Percentiles rank a stretch among this genome's conserved stretches.
These are phyloP conservation scores for Plasmodium malariae DNA, from an alignment of 169 alveolate species.

Conservation along the genomic window DNA sequence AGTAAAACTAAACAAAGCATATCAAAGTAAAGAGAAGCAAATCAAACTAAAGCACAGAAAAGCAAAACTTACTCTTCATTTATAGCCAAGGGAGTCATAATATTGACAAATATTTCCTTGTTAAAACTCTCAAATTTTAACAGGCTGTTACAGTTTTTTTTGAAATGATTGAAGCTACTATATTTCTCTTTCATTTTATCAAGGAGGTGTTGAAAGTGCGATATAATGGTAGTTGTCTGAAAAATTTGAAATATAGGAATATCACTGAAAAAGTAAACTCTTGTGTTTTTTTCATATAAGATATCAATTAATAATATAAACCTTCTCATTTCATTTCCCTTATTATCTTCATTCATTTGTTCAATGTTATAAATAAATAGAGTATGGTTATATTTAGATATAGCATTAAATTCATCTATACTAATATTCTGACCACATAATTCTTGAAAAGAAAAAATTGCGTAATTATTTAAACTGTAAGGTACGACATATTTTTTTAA, in stretches of 20 bases:
- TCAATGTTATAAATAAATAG: slow-evolving; percentile 58
- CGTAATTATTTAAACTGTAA: slow-evolving; percentile 35
- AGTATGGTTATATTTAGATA: slow-evolving; percentile 40
- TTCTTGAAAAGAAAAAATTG: slow-evolving; percentile 55
- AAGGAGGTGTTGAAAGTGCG: slow-evolving; percentile 34
- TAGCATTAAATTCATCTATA: slow-evolving; percentile 72
- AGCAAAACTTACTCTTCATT: slow-evolving; percentile 43
- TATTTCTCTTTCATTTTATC: slow-evolving; percentile 37
- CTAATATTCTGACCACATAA: slow-evolving; percentile 62
- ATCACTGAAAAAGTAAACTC: slow-evolving; percentile 67
- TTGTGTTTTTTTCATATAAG: slow-evolving; percentile 71
- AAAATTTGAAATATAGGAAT: slow-evolving; percentile 68
- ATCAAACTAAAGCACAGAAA: too few relatives aligned
- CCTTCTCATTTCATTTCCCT: slow-evolving; percentile 71
- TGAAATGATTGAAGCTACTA: slow-evolving; percentile 17
- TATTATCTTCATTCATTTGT: slow-evolving; percentile 74
- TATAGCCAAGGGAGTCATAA: slow-evolving; percentile 12
- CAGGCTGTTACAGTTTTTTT: not conserved
- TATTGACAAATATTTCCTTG: slow-evolving; percentile 9
- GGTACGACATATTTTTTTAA: slow-evolving; percentile 48
- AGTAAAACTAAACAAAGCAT: too few relatives aligned
- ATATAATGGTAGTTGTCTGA: slow-evolving; percentile 43
- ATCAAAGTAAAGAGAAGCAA: too few relatives aligned
- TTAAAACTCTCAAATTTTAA: slow-evolving; percentile 34
- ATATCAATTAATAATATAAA: slow-evolving; percentile 66